Evolutionary conservation across 805 yeast genomes (phyloP).

Genomic region (Kluyveromyces lactis): DNA sequence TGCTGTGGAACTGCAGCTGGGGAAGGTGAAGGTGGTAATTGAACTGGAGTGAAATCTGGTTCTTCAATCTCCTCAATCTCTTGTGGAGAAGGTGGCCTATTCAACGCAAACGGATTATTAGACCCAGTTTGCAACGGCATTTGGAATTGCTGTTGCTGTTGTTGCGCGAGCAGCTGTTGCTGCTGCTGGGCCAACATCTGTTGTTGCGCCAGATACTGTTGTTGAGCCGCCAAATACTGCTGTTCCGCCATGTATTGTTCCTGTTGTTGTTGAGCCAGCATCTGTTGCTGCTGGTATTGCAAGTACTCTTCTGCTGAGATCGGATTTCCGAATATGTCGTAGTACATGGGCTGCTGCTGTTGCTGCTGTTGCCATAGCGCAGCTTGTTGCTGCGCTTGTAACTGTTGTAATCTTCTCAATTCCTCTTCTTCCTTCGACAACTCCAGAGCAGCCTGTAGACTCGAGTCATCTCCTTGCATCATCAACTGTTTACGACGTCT

Average conservation of each 20-base stretch:
- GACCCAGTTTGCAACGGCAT: constrained; percentile 60
- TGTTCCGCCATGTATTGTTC: constrained; percentile 20
- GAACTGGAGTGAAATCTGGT: constrained; percentile 4
- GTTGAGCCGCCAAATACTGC: constrained; percentile 23
- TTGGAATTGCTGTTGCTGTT: constrained; percentile 24
- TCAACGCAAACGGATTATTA: constrained; percentile 69
- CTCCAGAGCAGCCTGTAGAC: constrained; percentile 24
- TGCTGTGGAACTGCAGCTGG: constrained; percentile 1
- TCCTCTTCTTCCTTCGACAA: constrained; percentile 27
- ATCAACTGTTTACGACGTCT: constrained; percentile 36
- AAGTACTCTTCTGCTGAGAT: constrained; percentile 30
- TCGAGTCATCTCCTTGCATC: constrained; percentile 17
- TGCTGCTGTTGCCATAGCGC: constrained; percentile 15
- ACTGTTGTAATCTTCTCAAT: constrained; percentile 22
- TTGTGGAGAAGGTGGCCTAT: constrained; percentile 8
- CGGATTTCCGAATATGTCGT: constrained; percentile 30
- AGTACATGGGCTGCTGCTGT: constrained; percentile 24
- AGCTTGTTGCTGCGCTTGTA: constrained; percentile 18
- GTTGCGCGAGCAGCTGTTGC: constrained; percentile 34
- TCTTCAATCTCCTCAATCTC: constrained; percentile 5
- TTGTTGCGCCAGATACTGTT: constrained; percentile 18
- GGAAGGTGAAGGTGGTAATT: constrained; percentile 9
- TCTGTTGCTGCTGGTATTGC: constrained; percentile 23
- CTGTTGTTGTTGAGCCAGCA: constrained; percentile 17
- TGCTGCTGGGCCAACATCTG: constrained; percentile 14